Evolutionary conservation across 2,329 filamentous ascomycete species (phyloP).

Genomic region (Paracamarosporium sp.): DNA sequence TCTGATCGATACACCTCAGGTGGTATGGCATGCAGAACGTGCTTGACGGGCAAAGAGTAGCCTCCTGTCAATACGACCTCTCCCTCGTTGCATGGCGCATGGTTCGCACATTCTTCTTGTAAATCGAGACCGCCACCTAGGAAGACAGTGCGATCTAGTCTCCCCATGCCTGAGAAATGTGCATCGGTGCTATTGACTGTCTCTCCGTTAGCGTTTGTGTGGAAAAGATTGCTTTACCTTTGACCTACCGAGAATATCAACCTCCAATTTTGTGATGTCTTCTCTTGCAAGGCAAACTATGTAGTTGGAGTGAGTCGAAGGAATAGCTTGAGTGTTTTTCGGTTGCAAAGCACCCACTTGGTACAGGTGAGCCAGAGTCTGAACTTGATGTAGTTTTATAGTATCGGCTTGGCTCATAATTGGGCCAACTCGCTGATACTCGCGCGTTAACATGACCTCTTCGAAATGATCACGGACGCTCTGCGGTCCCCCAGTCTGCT

Average conservation of each 20-base stretch:
- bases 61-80: constrained; percentile 35
- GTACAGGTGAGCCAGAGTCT: constrained; percentile 35
- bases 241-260: constrained; percentile 25
- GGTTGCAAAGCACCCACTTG: constrained; percentile 29
- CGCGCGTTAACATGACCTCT: constrained; percentile 31
- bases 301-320: constrained; percentile 32
- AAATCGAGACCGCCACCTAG: constrained; percentile 34
- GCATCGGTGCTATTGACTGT: constrained; percentile 41
- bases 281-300: constrained; percentile 36
- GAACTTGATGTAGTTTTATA: constrained; percentile 33
- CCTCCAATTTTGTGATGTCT: constrained; percentile 42
- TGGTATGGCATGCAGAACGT: constrained; percentile 38
- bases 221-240: too few species aligned
- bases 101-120: constrained; percentile 24
- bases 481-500: constrained; percentile 20
- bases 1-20: constrained; percentile 29
- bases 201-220: background rate
- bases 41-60: constrained; percentile 35
- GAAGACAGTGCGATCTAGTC: constrained; percentile 39
- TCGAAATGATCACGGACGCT: constrained; percentile 27
- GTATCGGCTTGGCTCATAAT: constrained; percentile 14
- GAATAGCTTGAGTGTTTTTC: constrained; percentile 28
- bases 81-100: constrained; percentile 34
- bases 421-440: constrained; percentile 25
- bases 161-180: constrained; percentile 34